Evolutionary conservation across 1,284 basidiomycete genomes (phyloP).

Genomic region (Cutaneotrichosporon sp.): DNA sequence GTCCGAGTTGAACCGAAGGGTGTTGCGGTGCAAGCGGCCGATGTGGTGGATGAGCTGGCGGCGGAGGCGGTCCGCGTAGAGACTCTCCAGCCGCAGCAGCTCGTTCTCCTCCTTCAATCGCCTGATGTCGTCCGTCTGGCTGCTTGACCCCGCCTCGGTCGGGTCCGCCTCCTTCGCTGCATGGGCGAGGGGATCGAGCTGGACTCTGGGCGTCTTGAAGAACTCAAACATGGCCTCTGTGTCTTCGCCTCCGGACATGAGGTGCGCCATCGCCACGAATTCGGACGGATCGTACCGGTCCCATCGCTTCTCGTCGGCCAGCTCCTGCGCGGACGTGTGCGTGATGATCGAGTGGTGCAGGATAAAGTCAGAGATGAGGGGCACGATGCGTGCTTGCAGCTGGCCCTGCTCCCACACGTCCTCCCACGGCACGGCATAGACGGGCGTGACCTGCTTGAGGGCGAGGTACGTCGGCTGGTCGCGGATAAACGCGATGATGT

Average conservation of each 20-base stretch:
- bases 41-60: constrained; percentile 43
- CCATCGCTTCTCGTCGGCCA: constrained; percentile 41
- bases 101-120: constrained; percentile 29
- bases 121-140: constrained; percentile 9
- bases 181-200: constrained; percentile 2
- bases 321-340: constrained; percentile 37
- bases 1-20: constrained; percentile 40
- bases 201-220: constrained; percentile 16
- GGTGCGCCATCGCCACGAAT: constrained; percentile 34
- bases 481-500: constrained; percentile 41
- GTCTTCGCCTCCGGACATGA: constrained; percentile 32
- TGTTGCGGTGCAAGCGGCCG: constrained; percentile 37
- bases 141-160: background rate
- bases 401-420: constrained; percentile 33
- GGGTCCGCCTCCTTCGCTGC: constrained; percentile 7
- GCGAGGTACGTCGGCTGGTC: constrained; percentile 36
- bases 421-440: constrained; percentile 39
- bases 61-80: constrained; percentile 29
- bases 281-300: constrained; percentile 41
- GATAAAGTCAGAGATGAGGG: constrained; percentile 38
- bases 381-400: constrained; percentile 29
- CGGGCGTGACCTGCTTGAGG: constrained; percentile 26
- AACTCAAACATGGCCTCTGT: constrained; percentile 24
- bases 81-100: constrained; percentile 36
- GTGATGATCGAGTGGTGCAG: constrained; percentile 40